Conservation (phyloP, 371 early-diverging fungal genomes). For the Mortierella sp. region DNA sequence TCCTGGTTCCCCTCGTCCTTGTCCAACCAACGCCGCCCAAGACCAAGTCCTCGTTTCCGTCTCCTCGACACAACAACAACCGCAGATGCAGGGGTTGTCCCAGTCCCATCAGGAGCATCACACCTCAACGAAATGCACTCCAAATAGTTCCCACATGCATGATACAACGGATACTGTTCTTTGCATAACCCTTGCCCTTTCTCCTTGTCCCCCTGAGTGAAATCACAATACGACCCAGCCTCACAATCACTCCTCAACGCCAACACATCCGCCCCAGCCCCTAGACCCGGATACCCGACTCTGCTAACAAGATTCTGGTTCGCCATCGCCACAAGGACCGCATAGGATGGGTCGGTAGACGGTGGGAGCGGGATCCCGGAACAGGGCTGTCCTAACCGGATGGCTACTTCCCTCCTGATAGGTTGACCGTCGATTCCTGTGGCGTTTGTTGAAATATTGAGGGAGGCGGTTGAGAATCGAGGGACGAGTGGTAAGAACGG, state of each 20-base stretch:
- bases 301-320: conserved; percentile 21
- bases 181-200: conserved; percentile 17
- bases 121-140: conserved; percentile 38
- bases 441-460: background rate
- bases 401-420: conserved; percentile 9
- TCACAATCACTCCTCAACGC: conserved; percentile 35
- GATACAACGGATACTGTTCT: conserved; percentile 39
- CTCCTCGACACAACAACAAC: background rate
- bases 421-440: conserved; percentile 28
- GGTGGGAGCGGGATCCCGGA: conserved; percentile 21
- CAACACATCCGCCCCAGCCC: conserved; percentile 22
- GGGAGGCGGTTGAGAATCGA: conserved; percentile 19
- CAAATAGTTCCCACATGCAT: conserved; percentile 29
- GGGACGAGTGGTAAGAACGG: conserved; percentile 19
- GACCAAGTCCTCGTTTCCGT: background rate
- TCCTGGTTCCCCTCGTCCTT: background rate
- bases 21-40: background rate
- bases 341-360: conserved; percentile 10
- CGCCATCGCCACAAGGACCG: conserved; percentile 26
- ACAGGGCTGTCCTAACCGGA: conserved; percentile 28
- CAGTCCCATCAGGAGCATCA: conserved; percentile 6
- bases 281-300: conserved; percentile 19
- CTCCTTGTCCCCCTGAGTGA: background rate
- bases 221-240: conserved; percentile 32
- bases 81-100: background rate